Percentiles rank a stretch among this genome's conserved stretches.
Evolutionary conservation across 2,329 filamentous ascomycete genomes (phyloP).

Genomic region (Microascus cirrosus): DNA sequence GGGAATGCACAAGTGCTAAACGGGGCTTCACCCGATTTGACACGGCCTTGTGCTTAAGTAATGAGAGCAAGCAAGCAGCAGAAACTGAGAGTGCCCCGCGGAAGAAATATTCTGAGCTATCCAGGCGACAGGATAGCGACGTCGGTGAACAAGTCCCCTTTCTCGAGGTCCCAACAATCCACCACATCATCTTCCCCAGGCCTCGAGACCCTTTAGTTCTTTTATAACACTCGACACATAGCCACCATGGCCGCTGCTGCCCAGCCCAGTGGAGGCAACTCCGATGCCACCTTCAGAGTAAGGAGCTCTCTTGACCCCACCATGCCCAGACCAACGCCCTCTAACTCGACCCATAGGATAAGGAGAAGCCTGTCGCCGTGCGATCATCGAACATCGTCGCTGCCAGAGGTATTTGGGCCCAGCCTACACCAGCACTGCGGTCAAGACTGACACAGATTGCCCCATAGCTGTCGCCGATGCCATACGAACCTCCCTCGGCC

Average conservation of each 20-base stretch:
- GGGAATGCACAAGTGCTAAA: neutral
- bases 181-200: neutral
- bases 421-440: neutral
- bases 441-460: constrained; percentile 7
- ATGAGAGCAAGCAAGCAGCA: neutral
- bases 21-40: neutral
- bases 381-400: constrained; percentile 94
- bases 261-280: constrained; percentile 21
- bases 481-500: constrained; percentile 90
- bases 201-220: neutral
- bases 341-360: constrained; percentile 44
- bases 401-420: constrained; percentile 61
- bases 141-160: neutral
- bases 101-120: neutral
- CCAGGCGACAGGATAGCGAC: neutral
- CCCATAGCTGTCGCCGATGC: constrained; percentile 83
- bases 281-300: constrained; percentile 49
- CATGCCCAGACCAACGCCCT: constrained; percentile 13
- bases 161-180: neutral
- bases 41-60: neutral
- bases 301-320: constrained; percentile 15
- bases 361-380: constrained; percentile 98
- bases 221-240: neutral
- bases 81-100: neutral
- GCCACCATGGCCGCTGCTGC: constrained; percentile 8